phyloP scores from a whole-genome alignment of 345 rosid species.

The Gossypium herbaceum region DNA sequence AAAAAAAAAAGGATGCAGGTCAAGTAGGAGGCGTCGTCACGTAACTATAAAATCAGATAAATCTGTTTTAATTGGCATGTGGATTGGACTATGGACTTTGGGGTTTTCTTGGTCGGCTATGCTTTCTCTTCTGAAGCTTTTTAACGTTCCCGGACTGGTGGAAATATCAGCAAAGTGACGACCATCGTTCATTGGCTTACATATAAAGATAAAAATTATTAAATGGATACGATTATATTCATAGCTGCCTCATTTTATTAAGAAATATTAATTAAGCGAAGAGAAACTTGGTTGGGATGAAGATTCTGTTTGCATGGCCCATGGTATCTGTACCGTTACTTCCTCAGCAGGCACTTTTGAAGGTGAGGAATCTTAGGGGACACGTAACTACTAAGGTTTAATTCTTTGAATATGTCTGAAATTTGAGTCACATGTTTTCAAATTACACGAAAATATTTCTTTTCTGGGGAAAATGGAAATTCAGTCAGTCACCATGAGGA shows the following conservation, averaged over 20 bases:
- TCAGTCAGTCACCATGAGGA: background rate
- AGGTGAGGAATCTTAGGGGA: background rate
- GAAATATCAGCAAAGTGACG: background rate
- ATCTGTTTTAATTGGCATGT: background rate
- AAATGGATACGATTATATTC: too few species aligned
- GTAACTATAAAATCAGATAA: too few species aligned
- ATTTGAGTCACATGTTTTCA: background rate
- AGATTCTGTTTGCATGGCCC: background rate
- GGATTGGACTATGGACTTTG: background rate
- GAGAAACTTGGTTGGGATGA: background rate
- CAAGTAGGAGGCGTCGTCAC: background rate
- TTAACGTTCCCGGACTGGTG: background rate
- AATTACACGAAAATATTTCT: background rate
- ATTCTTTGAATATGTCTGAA: background rate
- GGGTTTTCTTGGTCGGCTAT: background rate
- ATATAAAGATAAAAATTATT: too few species aligned
- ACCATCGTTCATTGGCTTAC: background rate
- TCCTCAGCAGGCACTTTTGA: background rate
- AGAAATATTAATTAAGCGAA: background rate
- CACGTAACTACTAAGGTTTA: background rate
- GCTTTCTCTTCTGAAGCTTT: background rate
- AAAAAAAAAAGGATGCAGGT: background rate
- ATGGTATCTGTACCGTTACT: background rate
- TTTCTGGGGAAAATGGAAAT: background rate
- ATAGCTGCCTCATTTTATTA: background rate